These are phyloP conservation scores for Cladorrhinum sp. DNA, from an alignment of 2,329 filamentous ascomycete genomes.

Conservation along the genomic window DNA sequence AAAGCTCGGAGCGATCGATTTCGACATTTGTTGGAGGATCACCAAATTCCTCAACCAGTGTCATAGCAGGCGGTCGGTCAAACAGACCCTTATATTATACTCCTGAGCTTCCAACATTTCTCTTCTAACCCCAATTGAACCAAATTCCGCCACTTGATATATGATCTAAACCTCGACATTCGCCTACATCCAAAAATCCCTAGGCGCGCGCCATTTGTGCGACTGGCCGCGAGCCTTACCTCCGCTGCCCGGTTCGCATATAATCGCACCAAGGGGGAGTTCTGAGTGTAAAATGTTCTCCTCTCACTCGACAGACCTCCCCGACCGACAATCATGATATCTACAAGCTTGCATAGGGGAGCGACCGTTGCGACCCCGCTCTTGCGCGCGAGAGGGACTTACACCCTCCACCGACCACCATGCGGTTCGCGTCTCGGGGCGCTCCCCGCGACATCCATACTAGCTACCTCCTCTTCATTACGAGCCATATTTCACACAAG, in stretches of 20 bases:
- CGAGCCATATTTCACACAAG: constrained; percentile 24
- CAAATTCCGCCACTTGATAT: not conserved
- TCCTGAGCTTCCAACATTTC: not conserved
- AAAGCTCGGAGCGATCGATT: constrained; percentile 6
- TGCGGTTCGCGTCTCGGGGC: constrained; percentile 13
- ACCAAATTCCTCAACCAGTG: not conserved
- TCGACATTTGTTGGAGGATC: constrained; percentile 10
- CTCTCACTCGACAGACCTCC: constrained; percentile 13
- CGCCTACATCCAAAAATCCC: not conserved
- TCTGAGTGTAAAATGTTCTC: constrained; percentile 14
- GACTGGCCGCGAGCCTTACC: not conserved
- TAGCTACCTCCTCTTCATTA: not conserved
- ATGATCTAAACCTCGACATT: not conserved
- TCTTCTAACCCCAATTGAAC: not conserved
- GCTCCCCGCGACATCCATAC: not conserved
- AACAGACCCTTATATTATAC: not conserved
- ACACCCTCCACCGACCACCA: constrained; percentile 10
- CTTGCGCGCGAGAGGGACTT: constrained; percentile 7
- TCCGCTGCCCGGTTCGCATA: no score
- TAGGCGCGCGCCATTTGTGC: constrained; percentile 11
- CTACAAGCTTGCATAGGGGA: constrained; percentile 16
- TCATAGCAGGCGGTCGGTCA: not conserved
- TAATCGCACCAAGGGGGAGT: not conserved
- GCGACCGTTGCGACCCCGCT: constrained; percentile 11
- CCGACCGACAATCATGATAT: constrained; percentile 25